Evolutionary conservation across 352 stramenopile species (phyloP), one percentile per base, ranked within the genome.

Genomic region (Phytopythium oedochilum): DNA sequence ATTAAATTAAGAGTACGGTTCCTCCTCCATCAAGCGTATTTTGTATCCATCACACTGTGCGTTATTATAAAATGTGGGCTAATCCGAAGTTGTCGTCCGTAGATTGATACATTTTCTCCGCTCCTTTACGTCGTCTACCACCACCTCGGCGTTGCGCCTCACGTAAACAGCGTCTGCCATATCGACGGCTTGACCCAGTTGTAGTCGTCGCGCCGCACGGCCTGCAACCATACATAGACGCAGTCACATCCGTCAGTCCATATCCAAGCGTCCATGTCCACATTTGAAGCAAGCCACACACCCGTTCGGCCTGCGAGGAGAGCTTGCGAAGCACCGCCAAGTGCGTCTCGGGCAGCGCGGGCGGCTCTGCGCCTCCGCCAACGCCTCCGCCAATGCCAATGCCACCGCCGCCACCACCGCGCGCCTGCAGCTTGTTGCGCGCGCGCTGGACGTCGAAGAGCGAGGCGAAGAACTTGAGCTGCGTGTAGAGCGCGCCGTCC

Each of bases 381-480:
- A 49, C 49, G 47, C 35, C 62, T n/a, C 15, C 57, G 53, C 52
- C 55, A n/a, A n/a, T n/a, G n/a, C n/a, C 61, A 25, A 49, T 52
- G 47, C 35, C 62, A 20, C 15, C 57, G 53, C 52, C 55, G 43
- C 68, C 69, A 25, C 71, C 64, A 35, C 93, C 77, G 60, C 97
- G 68, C 38, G 87, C 83, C 51, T 69, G 55, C 29, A 89, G 78
- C 47, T 89, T 96, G 47, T 86, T 86, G 68, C 97, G 69, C 10
- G 86, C 88, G 28, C 88, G 94, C 20, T 96, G 79, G 14, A 97
- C 60, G 68, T 99, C 92, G 55, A 99, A 98, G 10, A 99, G 80
- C 25, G 90, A 91, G 66, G 98, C 92, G 54, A 98, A 95, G 63
- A 97, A 99, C 70, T 99, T 98, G 43, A 99, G 84, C 67, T 99